Evolutionary conservation across 768 basidiomycete species (phyloP), one percentile per base, ranked within the genome.

Genomic region (Kondoa malvinella): DNA sequence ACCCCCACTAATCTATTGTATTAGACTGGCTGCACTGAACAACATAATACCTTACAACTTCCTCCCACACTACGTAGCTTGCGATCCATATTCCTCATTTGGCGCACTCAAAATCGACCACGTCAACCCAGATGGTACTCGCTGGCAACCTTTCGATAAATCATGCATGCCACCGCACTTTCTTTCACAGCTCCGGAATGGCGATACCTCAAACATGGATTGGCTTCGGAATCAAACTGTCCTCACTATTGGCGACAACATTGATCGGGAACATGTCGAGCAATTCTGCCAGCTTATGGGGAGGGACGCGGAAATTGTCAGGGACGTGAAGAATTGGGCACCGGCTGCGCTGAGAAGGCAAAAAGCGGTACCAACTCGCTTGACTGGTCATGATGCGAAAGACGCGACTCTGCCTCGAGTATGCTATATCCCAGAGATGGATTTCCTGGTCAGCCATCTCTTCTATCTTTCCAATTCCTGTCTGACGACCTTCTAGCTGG

Each of bases 221-320:
- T 74, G 72, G 72, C 30, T 74, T 17, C 64, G 64, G 29, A 72
- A 72, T 68, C 66, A 66, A 31, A 74, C 74, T 30, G 71, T 70
- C 15, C 66, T 74, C 17, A 33, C 73, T n/a, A 69, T 74, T 61
- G 74, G 74, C 31, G 74, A 74, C 61, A 68, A 68, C 27, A 71
- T 74, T 64, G 73, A 73, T 66, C 67, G 74, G 26, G 74, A 74
- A 64, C 74, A 72, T 68, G 72, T 74, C 60, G 71, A 73, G 64
- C 70, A 73, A 69, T 73, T 74, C 63, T 74, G 74, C 70, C 64
- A 66, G n/a, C 66, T 74, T 29, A 57, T 74, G 61, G 74, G 74
- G n/a, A 67, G 67, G 40, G 74, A 74, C 57, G 62, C 60, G 25
- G 72, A 74, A 67, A 68, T 73, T 12, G 50, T 74, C 3, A 62